A percentile compares a stretch with the other conserved stretches of the same genome.
Evolutionary conservation across 768 basidiomycete species (phyloP).

Genomic region (Collybia sp.): DNA sequence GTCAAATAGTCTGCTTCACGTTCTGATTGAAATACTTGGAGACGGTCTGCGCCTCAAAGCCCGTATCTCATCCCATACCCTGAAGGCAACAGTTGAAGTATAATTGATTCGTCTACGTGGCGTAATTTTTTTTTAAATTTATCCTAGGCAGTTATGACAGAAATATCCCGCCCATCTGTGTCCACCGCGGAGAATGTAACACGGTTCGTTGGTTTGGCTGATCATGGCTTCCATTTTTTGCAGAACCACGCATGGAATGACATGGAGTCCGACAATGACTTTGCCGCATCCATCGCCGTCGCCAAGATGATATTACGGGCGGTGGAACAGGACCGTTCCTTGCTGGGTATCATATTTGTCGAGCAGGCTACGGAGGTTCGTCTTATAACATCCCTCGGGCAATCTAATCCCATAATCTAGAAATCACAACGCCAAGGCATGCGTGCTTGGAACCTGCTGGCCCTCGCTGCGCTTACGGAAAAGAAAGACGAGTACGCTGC

Average conservation of each 20-base stretch:
- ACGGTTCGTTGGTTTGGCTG: slow-evolving; percentile 34
- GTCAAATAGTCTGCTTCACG: slow-evolving; percentile 29
- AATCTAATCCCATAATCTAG: neutral
- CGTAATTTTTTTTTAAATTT: neutral
- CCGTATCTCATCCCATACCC: slow-evolving; percentile 41
- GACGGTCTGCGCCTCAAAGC: slow-evolving; percentile 53
- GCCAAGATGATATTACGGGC: slow-evolving; percentile 50
- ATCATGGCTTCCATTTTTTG: slow-evolving; percentile 50
- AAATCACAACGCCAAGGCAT: slow-evolving; percentile 28
- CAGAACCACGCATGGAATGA: slow-evolving; percentile 45
- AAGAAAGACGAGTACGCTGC: slow-evolving; percentile 26
- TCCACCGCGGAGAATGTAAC: slow-evolving; percentile 22
- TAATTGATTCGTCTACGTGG: slow-evolving; percentile 2
- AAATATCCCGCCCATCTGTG: slow-evolving; percentile 16
- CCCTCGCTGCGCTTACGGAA: slow-evolving; percentile 47
- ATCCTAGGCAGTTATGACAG: slow-evolving; percentile 19
- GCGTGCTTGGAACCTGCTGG: slow-evolving; percentile 63
- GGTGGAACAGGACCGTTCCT: slow-evolving; percentile 34
- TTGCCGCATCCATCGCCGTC: slow-evolving; percentile 44
- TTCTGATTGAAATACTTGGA: slow-evolving; percentile 45
- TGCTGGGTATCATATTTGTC: slow-evolving; percentile 30
- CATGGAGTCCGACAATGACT: slow-evolving; percentile 43
- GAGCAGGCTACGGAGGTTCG: slow-evolving; percentile 32
- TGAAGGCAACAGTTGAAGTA: slow-evolving; percentile 54
- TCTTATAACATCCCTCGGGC: neutral